Percentiles rank a stretch among this genome's conserved stretches.
Evolutionary conservation across 1,139 yeast genomes (phyloP).

Genomic region (Debaryomyces udenii): DNA sequence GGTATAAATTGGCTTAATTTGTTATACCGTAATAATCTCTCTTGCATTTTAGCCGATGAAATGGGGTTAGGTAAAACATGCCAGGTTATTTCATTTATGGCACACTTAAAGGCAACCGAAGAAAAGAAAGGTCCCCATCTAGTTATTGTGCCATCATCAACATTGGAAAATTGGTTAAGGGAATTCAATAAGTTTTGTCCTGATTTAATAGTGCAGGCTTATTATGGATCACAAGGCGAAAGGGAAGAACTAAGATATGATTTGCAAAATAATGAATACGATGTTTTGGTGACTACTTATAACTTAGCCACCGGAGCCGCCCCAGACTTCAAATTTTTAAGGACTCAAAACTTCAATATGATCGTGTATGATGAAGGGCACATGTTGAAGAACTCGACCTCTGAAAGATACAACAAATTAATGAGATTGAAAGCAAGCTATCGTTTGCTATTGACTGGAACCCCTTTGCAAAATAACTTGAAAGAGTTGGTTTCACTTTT

Average conservation of each 20-base stretch:
- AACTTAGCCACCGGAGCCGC: slow-evolving; percentile 87
- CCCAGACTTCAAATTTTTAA: slow-evolving; percentile 77
- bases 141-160: slow-evolving; percentile 93
- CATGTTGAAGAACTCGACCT: slow-evolving; percentile 84
- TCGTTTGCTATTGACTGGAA: slow-evolving; percentile 87
- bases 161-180: slow-evolving; percentile 95
- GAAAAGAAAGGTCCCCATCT: slow-evolving; percentile 96
- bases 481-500: slow-evolving; percentile 86
- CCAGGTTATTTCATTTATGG: slow-evolving; percentile 93
- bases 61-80: slow-evolving; percentile 99
- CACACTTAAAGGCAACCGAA: slow-evolving; percentile 93
- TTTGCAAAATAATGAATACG: slow-evolving; percentile 65
- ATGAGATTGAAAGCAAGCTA: slow-evolving; percentile 83
- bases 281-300: slow-evolving; percentile 92
- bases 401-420: slow-evolving; percentile 83
- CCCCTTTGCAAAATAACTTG: slow-evolving; percentile 92
- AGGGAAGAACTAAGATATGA: slow-evolving; percentile 82
- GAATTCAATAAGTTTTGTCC: slow-evolving; percentile 94
- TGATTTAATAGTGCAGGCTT: slow-evolving; percentile 77
- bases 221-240: slow-evolving; percentile 85
- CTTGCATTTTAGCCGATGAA: slow-evolving; percentile 96
- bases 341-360: slow-evolving; percentile 75
- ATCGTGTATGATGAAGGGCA: slow-evolving; percentile 98
- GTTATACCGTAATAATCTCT: slow-evolving; percentile 72
- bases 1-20: slow-evolving; percentile 93